Evolutionary conservation across 352 stramenopile species (phyloP), one percentile per base, ranked within the genome.

Genomic region (Globisporangium parvum): DNA sequence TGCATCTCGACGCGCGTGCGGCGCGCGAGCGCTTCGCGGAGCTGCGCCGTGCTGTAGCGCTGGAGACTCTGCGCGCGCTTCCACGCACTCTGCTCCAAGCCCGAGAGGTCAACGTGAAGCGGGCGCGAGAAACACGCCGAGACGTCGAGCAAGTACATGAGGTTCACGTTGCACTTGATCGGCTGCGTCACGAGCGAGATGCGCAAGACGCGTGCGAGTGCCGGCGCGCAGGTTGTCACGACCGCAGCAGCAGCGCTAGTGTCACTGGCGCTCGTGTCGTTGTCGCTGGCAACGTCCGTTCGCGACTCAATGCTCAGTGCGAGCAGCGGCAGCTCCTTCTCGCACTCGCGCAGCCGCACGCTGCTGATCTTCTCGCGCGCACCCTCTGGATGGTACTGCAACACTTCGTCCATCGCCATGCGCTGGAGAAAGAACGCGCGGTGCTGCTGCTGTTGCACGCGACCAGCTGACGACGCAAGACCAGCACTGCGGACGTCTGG

Each of bases 131-230:
- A 93, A 18, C 93, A 86, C 17, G 73, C 61, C 18, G 79, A 62
- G 0, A 92, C 67, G 46, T 77, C 62, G 6, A 94, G 70, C 45
- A 93, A 58, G 53, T 88, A 88, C 51, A 84, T 80, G 49, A 91
- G 42, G 47, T 90, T 87, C 15, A 91, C 71, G 50, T 85, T 80
- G 58, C 77, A 90, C 60, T 87, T 88, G 55, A 94, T 85, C 1
- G 81, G 77, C 60, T 94, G 84, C 8, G 82, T 87, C 45, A 92
- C 76, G 4, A 94, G 70, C 17, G 70, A 87, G 12, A 94, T 60
- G 4, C 68, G 53, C 10, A 94, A 64, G 23, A 77, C 49, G 23
- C 71, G 63, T 12, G 60, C 58, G 20, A 58, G 21, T 23, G 37
- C 53, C n/a, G 51, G 45, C 2, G 50, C 39, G n/a, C 33, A 10